Percentiles rank a stretch among this genome's conserved stretches.
Conservation (phyloP, 2,329 filamentous ascomycete genomes). For the Colletotrichum trifolii region DNA sequence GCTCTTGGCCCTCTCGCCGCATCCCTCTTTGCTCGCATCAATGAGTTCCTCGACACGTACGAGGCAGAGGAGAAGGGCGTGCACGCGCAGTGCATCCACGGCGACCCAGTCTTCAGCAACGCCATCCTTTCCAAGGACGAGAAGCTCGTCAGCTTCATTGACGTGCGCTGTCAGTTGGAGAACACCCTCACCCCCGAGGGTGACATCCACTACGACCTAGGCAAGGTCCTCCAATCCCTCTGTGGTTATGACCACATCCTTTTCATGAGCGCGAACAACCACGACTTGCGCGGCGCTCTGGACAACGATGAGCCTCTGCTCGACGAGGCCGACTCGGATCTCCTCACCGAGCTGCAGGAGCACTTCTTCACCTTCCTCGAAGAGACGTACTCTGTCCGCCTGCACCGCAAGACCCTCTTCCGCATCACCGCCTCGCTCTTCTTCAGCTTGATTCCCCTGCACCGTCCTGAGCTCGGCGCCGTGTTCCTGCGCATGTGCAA, state of each 20-base stretch:
- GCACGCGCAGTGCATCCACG: constrained; percentile 42
- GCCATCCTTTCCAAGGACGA: constrained; percentile 43
- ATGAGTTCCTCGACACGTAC: constrained; percentile 44
- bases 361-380: constrained; percentile 43
- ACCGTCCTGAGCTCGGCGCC: constrained; percentile 41
- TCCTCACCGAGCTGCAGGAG: constrained; percentile 41
- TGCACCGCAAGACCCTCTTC: constrained; percentile 45
- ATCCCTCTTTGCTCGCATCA: constrained; percentile 41
- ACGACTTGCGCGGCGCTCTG: constrained; percentile 35
- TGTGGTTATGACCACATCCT: constrained; percentile 46
- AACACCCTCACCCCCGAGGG: constrained; percentile 42
- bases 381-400: constrained; percentile 40
- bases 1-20: constrained; percentile 40
- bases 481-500: constrained; percentile 43
- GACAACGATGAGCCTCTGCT: constrained; percentile 39
- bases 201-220: constrained; percentile 46
- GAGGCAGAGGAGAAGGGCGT: constrained; percentile 44
- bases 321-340: constrained; percentile 40
- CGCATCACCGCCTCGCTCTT: constrained; percentile 45
- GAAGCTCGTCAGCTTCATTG: constrained; percentile 43
- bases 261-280: constrained; percentile 40
- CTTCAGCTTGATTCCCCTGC: constrained; percentile 45
- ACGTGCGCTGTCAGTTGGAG: constrained; percentile 45
- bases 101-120: constrained; percentile 46
- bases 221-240: constrained; percentile 45